Percentiles rank a stretch among this genome's conserved stretches.
Conservation (phyloP, 495 filamentous ascomycete species). For the Penicillium verhagenii region DNA sequence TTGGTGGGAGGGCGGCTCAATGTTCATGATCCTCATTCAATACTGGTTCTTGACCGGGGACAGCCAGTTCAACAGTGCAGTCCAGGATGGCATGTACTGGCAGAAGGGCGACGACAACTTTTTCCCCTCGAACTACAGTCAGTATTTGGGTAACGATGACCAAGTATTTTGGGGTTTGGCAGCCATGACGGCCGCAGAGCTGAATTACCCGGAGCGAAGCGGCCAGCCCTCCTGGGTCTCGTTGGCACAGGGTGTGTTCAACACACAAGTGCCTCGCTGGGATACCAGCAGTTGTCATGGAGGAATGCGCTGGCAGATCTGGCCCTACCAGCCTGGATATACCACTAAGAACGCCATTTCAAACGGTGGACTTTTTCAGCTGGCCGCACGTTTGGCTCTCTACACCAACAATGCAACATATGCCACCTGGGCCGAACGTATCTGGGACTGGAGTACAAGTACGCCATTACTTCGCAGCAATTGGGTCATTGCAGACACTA, state of each 20-base stretch:
- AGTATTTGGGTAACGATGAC: constrained; percentile 65
- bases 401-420: constrained; percentile 80
- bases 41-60: constrained; percentile 80
- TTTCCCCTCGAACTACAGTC: constrained; percentile 55
- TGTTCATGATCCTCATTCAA: constrained; percentile 72
- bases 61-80: constrained; percentile 62
- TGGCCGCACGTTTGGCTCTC: constrained; percentile 70
- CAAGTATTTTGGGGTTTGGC: constrained; percentile 81
- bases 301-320: constrained; percentile 85
- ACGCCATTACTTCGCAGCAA: constrained; percentile 53
- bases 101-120: constrained; percentile 70
- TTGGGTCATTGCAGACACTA: constrained; percentile 67
- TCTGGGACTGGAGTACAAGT: constrained; percentile 65
- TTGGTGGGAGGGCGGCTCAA: constrained; percentile 77
- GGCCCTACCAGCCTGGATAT: constrained; percentile 76
- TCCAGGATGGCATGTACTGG: constrained; percentile 61
- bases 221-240: constrained; percentile 60
- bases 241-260: constrained; percentile 60
- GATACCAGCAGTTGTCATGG: constrained; percentile 65
- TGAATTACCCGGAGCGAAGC: constrained; percentile 64
- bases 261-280: constrained; percentile 68
- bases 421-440: constrained; percentile 68
- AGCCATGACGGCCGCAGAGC: constrained; percentile 70
- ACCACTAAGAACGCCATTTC: constrained; percentile 78
- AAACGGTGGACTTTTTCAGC: constrained; percentile 77